Conservation (phyloP, 1,284 basidiomycete species). For the Apiotrichum laibachii region DNA sequence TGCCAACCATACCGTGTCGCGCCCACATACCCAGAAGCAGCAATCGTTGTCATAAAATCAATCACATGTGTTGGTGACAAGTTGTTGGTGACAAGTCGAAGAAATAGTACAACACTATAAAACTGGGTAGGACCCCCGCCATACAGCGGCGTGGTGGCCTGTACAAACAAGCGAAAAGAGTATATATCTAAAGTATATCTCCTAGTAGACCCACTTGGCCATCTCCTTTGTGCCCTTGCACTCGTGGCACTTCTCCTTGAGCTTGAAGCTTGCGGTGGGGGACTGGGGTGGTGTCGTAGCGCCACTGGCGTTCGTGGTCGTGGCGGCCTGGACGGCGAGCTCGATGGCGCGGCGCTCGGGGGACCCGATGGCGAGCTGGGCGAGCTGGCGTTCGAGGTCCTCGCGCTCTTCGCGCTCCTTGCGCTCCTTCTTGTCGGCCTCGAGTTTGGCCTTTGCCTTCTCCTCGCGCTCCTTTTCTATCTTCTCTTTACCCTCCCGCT, state of each 20-base stretch:
- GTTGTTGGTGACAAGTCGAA: too few species aligned
- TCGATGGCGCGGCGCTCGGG: not conserved
- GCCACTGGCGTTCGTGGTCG: not conserved
- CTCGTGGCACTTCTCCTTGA: slow-evolving; percentile 5
- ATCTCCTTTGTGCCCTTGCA: slow-evolving; percentile 8
- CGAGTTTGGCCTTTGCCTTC: not conserved
- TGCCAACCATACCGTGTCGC: too few species aligned
- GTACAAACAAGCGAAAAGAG: too few species aligned
- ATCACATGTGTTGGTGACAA: too few species aligned
- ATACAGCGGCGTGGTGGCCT: too few species aligned
- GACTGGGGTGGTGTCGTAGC: too few species aligned
- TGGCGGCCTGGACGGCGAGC: not conserved
- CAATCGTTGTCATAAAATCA: too few species aligned
- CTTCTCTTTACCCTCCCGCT: not conserved
- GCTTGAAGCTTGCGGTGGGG: not conserved
- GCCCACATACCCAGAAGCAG: too few species aligned
- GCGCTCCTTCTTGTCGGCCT: not conserved
- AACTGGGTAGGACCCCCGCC: too few species aligned
- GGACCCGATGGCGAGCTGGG: not conserved
- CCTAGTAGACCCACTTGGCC: slow-evolving; percentile 7
- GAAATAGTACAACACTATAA: too few species aligned
- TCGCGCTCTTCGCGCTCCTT: not conserved
- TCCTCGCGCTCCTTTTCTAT: not conserved
- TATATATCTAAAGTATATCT: too few species aligned
- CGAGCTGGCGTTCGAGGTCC: not conserved